phyloP scores from a whole-genome alignment of 225 moss, liverwort and hornwort species.

The Physcomitrellopsis africana region DNA sequence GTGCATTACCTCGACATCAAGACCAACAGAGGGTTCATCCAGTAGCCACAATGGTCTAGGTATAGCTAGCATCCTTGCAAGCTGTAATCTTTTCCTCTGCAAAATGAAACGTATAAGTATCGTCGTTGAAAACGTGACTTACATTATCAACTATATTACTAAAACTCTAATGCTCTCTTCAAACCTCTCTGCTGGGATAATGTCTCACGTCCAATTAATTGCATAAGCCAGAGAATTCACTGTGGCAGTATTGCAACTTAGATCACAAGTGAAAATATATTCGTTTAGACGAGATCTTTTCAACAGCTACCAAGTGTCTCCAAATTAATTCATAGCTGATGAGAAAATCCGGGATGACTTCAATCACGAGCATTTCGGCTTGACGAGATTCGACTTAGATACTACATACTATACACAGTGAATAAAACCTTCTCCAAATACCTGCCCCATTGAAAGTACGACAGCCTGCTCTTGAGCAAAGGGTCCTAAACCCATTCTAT shows the following conservation, averaged over 20 bases:
- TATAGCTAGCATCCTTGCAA: conserved; percentile 90
- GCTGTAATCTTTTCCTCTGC: conserved; percentile 86
- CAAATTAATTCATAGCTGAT: not conserved
- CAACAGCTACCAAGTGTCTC: not conserved
- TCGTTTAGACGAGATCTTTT: not conserved
- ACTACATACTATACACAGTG: no score
- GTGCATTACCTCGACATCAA: conserved; percentile 68
- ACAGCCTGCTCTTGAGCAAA: conserved; percentile 70
- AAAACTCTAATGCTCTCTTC: not conserved
- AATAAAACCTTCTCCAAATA: conserved; percentile 15
- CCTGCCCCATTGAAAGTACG: conserved; percentile 89
- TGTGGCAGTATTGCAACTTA: not conserved
- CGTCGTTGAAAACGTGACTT: not conserved
- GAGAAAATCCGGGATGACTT: no score
- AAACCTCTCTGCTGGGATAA: not conserved
- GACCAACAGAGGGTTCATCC: conserved; percentile 93
- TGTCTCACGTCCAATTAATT: not conserved
- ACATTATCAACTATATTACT: not conserved
- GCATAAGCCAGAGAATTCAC: conserved; percentile 1
- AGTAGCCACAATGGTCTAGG: conserved; percentile 90
- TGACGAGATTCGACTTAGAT: no score
- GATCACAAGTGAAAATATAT: not conserved
- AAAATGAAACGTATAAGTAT: conserved; percentile 10
- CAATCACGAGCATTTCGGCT: no score
- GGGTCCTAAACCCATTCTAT: conserved; percentile 72